Evolutionary conservation across 2,329 filamentous ascomycete species (phyloP), one percentile per base, ranked within the genome.

Genomic region (Hysterium pulicare): DNA sequence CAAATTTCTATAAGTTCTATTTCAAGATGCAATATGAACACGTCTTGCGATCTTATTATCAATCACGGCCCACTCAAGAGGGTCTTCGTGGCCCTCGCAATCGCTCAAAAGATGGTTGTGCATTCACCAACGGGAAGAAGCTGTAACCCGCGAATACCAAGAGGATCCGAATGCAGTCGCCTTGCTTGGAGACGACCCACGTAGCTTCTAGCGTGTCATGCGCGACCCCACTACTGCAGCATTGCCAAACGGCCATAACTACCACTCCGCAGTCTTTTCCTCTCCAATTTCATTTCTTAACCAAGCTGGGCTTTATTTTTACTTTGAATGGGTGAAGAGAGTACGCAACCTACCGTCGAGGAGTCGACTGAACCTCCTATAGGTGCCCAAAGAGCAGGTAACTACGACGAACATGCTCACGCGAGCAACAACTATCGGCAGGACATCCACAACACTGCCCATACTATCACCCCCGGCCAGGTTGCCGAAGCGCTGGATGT

Each of bases 351-450:
- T 59, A 50, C 54, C 55, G 62, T 66, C 61, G 64, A 68, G 64
- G 65, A 68, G 61, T 61, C 64, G 50, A 63, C 64, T 54, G 64
- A 68, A 63, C 66, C 64, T 61, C 66, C 64, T 67, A 66, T 68
- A 68, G 57, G 63, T 65, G 57, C 34, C 41, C 57, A 39, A 39
- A 40, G 44, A 39, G 40, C 41, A 48, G 38, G 57, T 57, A 49
- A 53, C 37, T 47, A 54, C 40, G 47, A 49, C 44, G 48, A 53
- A 48, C 54, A 49, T 47, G 44, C 33, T 24, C 47, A 17, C 35
- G 39, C 17, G 5, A 24, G 24, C 54, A 54, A 49, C 55, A 57
- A 38, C 50, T 43, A 32, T 36, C 46, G 40, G 49, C 54, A 28
- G 48, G 50, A 28, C 36, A 53, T 44, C 58, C 64, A 45, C 47